Evolutionary conservation across 1,284 basidiomycete species (phyloP), one percentile per base, ranked within the genome.

Genomic region (Salmacisia buchloeana): DNA sequence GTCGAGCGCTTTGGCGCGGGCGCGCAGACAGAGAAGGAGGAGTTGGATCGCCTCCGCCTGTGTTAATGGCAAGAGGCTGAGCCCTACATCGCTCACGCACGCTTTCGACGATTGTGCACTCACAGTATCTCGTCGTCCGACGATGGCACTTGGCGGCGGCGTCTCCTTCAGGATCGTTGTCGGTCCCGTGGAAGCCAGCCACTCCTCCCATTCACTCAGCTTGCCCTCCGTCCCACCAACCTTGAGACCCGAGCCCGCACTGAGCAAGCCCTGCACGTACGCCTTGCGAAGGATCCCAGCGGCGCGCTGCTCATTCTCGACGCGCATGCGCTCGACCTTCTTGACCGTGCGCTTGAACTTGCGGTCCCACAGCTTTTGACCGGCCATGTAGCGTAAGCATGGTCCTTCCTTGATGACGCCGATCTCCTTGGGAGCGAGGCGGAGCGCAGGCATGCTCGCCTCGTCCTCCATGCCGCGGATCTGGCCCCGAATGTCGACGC

Each of bases 401-500:
- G 82, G 81, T 0, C 81, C 82, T 66, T 82, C 82, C 68, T 84
- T 83, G 71, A 85, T 81, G 23, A 80, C 63, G 0, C 85, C 84
- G 9, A 85, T 76, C 54, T 86, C 81, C 25, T 89, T 86, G 0
- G 83, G 78, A 0, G 85, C 84, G 46, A 94, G 80, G 7, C 82
- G 83, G 45, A 94, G 82, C 0, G 86, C 89, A 5, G 82, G 80
- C 0, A 97, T 83, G 54, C 89, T 85, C 1, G 83, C 79, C 64
- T 85, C 84, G 0, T 87, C 83, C 75, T 97, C 93, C 68, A 98
- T 83, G 0, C 88, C 85, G 10, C 93, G 86, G 18, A 91, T 83
- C 6, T 86, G 81, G 6, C 94, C 94, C 25, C 84, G 83, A 3
- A 88, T 87, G 21, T 88, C 87, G 23, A 97, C 87, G 12, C 94